Evolutionary conservation across 345 rosid genomes (phyloP).

Genomic region (Brassica carinata): DNA sequence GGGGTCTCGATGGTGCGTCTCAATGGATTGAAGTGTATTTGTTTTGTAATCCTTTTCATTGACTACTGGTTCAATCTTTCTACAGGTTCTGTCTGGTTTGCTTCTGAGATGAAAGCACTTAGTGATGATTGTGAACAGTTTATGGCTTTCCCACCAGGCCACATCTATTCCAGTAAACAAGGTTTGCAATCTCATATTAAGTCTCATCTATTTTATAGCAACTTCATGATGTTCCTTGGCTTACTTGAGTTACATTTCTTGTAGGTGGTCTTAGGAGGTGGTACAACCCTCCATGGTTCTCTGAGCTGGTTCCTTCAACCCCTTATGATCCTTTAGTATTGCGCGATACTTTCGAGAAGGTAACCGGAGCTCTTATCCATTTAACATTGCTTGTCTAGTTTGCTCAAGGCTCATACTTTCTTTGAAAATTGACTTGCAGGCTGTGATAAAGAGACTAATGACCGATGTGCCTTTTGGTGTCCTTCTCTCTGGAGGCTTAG

Average conservation of each 20-base stretch:
- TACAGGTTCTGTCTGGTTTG: constrained; percentile 86
- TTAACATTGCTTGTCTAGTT: neutral
- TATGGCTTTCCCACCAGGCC: constrained; percentile 72
- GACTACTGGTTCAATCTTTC: neutral
- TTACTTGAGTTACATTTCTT: constrained; percentile 19
- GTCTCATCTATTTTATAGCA: neutral
- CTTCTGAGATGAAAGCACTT: constrained; percentile 93
- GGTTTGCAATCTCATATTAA: constrained; percentile 46
- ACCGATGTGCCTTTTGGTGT: constrained; percentile 93
- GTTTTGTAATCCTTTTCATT: neutral
- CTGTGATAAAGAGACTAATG: constrained; percentile 81
- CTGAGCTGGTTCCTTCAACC: constrained; percentile 67
- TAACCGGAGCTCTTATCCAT: constrained; percentile 24
- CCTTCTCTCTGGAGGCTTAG: constrained; percentile 85
- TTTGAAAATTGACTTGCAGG: constrained; percentile 42
- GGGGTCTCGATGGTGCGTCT: constrained; percentile 83
- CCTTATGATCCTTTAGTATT: constrained; percentile 60
- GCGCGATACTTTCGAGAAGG: constrained; percentile 73
- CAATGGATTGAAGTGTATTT: constrained; percentile 1
- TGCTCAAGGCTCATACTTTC: neutral
- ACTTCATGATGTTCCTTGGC: constrained; percentile 12
- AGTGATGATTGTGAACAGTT: constrained; percentile 85
- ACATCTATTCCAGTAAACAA: constrained; percentile 85
- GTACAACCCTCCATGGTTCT: constrained; percentile 77
- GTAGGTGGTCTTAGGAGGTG: constrained; percentile 77